A percentile compares a stretch with the other conserved stretches of the same genome.
Conservation (phyloP, 306 rosid genomes). For the Cucurbita pepo region DNA sequence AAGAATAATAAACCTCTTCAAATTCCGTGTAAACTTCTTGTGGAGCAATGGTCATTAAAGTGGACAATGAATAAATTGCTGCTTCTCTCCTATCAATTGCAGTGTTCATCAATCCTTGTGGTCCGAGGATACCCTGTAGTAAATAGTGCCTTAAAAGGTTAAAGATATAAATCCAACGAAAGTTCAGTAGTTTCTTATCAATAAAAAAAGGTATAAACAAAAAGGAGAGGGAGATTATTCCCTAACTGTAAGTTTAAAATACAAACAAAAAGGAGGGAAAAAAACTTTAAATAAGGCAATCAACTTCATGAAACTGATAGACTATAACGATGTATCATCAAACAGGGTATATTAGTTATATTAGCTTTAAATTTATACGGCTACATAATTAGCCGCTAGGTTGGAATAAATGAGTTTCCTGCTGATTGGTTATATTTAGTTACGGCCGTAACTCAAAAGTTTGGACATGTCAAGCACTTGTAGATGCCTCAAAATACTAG, state of each 20-base stretch:
- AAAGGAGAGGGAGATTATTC: not conserved
- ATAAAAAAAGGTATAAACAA: not conserved
- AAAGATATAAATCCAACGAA: not conserved
- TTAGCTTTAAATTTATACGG: not conserved
- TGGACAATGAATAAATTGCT: constrained; percentile 52
- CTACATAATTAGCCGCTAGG: not conserved
- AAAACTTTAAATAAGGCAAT: not conserved
- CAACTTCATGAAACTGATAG: not conserved
- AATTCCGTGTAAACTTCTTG: constrained; percentile 62
- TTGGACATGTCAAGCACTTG: not conserved
- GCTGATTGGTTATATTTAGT: not conserved
- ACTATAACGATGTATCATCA: not conserved
- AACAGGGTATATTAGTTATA: not conserved
- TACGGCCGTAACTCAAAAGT: not conserved
- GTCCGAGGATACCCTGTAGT: constrained; percentile 58
- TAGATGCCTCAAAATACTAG: not conserved
- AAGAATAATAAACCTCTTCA: constrained; percentile 42
- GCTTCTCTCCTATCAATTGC: constrained; percentile 48
- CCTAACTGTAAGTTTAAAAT: not conserved
- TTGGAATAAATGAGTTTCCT: not conserved
- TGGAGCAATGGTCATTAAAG: constrained; percentile 72
- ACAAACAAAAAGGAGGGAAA: no score
- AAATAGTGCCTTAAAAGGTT: not conserved
- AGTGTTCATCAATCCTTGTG: constrained; percentile 51
- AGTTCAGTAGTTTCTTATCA: not conserved